Percentiles rank a stretch among this genome's conserved stretches.
These are phyloP conservation scores for Cucurbita moschata DNA, from an alignment of 306 rosid genomes.

Conservation along the genomic window DNA sequence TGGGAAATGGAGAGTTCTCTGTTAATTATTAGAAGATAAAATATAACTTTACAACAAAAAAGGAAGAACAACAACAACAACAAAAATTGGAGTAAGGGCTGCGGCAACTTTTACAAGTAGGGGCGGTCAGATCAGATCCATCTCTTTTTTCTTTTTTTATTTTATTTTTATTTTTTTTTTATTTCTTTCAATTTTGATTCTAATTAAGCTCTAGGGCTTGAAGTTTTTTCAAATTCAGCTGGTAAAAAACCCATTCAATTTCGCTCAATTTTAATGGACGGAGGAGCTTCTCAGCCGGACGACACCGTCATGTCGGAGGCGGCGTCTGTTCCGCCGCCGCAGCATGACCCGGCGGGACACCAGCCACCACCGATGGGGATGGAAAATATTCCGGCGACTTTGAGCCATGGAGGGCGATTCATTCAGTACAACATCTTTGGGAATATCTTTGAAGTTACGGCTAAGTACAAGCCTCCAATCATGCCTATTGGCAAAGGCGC, in stretches of 20 bases:
- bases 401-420: conserved; percentile 84
- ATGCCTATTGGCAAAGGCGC: conserved; percentile 99
- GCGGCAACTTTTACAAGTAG: neutral
- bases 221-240: neutral
- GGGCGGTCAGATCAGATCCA: conserved; percentile 6
- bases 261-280: conserved; percentile 35
- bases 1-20: neutral
- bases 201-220: neutral
- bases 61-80: neutral
- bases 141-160: neutral
- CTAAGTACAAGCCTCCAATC: conserved; percentile 90
- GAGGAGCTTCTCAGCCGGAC: conserved; percentile 33
- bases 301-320: conserved; percentile 79
- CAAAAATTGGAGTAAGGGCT: neutral
- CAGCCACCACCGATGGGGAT: conserved; percentile 33
- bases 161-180: no score
- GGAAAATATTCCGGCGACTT: conserved; percentile 77
- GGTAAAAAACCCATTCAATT: neutral
- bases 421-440: conserved; percentile 93
- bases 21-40: neutral
- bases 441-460: conserved; percentile 76
- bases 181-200: neutral
- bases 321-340: conserved; percentile 23
- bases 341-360: conserved; percentile 11
- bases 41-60: neutral